Evolutionary conservation across 305 asterid species (phyloP).

Genomic region (Solanum chacoense): DNA sequence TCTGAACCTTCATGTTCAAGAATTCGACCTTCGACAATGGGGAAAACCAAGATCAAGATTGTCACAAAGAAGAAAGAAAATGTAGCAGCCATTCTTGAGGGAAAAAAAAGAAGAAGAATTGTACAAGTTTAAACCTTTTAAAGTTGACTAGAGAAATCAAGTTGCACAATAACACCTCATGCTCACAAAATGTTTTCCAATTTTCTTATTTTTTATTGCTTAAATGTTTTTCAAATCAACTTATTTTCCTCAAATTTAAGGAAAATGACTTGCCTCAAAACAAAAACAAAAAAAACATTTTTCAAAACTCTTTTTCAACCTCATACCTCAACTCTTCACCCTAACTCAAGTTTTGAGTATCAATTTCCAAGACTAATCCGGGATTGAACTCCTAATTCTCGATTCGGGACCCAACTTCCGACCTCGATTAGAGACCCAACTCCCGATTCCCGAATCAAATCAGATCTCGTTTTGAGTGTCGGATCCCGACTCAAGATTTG

Average conservation of each 20-base stretch:
- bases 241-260: neutral
- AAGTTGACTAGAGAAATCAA: neutral
- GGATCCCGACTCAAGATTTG: neutral
- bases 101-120: neutral
- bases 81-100: neutral
- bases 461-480: neutral
- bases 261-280: neutral
- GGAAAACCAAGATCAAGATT: constrained; percentile 2
- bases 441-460: neutral
- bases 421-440: neutral
- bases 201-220: too few relatives aligned
- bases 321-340: neutral
- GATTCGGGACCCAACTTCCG: neutral
- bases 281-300: too few relatives aligned
- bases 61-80: neutral
- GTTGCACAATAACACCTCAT: neutral
- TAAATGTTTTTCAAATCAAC: neutral
- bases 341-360: neutral
- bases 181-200: too few relatives aligned
- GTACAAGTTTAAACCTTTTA: neutral
- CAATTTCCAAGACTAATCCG: too few relatives aligned
- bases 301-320: neutral
- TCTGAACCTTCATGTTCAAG: constrained; percentile 14
- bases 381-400: neutral
- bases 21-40: constrained; percentile 22